Evolutionary conservation across 768 basidiomycete genomes (phyloP).

Genomic region (Pholiota conissans): DNA sequence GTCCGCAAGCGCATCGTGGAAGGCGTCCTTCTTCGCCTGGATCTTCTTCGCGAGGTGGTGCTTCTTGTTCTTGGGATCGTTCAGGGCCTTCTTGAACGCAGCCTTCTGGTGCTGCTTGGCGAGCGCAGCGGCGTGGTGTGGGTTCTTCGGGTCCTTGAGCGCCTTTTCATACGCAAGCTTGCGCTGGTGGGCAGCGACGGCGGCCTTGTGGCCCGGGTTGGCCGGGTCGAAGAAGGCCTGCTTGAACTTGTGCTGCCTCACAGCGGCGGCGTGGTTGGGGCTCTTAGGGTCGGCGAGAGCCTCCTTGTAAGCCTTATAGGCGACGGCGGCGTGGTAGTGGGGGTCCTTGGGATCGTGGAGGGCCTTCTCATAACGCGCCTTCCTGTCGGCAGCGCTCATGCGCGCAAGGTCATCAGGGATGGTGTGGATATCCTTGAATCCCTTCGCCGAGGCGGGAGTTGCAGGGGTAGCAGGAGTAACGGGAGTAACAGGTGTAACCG

Average conservation of each 20-base stretch:
- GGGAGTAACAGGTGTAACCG: neutral
- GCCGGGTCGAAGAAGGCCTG: slow-evolving; percentile 16
- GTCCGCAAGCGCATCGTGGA: slow-evolving; percentile 7
- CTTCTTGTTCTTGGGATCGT: slow-evolving; percentile 1
- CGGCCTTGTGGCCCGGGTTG: slow-evolving; percentile 13
- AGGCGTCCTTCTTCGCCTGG: neutral
- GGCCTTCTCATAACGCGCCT: neutral
- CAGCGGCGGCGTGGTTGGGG: slow-evolving; percentile 10
- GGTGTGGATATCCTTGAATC: neutral
- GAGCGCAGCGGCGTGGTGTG: slow-evolving; percentile 8
- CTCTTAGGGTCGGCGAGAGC: slow-evolving; percentile 9
- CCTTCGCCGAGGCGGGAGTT: neutral
- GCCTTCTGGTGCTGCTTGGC: neutral
- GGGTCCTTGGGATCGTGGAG: slow-evolving; percentile 6
- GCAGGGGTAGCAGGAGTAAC: neutral
- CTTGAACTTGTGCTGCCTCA: slow-evolving; percentile 4
- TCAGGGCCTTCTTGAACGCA: slow-evolving; percentile 4
- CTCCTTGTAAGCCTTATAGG: slow-evolving; percentile 3
- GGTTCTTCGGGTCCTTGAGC: slow-evolving; percentile 6
- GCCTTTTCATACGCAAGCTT: slow-evolving; percentile 7
- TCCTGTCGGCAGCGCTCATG: neutral
- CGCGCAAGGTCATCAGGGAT: neutral
- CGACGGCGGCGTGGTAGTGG: slow-evolving; percentile 5
- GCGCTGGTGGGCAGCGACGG: slow-evolving; percentile 4
- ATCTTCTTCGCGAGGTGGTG: neutral